Conservation (phyloP, 176 grass and related monocot genomes). For the Lolium multiflorum region DNA sequence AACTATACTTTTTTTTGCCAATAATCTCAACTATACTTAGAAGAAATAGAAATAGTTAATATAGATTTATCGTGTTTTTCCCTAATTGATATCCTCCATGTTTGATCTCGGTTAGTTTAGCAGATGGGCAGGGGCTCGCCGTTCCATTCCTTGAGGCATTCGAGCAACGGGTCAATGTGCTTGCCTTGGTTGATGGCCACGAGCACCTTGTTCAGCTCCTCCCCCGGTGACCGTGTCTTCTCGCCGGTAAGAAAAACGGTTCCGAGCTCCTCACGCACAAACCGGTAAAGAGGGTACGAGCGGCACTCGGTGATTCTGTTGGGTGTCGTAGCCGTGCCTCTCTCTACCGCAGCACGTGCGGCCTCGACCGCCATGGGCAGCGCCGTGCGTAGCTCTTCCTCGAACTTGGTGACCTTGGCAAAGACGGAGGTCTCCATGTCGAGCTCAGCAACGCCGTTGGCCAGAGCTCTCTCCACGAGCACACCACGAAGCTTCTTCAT, state of each 20-base stretch:
- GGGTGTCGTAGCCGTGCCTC: not conserved
- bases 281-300: not conserved
- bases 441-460: not conserved
- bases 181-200: conserved; percentile 68
- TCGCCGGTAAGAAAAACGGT: conserved; percentile 50
- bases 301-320: conserved; percentile 12
- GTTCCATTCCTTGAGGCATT: conserved; percentile 83
- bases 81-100: not conserved
- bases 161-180: conserved; percentile 68
- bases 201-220: conserved; percentile 75
- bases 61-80: not conserved
- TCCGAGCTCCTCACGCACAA: not conserved
- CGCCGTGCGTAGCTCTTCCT: not conserved
- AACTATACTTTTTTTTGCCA: not conserved
- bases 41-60: not conserved
- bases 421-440: not conserved
- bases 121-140: conserved; percentile 67
- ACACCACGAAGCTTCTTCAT: conserved; percentile 20
- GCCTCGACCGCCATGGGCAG: conserved; percentile 9
- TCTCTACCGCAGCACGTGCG: not conserved
- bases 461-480: not conserved
- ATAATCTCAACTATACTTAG: not conserved
- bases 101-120: conserved; percentile 35
- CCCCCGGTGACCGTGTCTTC: conserved; percentile 69
- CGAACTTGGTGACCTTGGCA: not conserved